phyloP scores from a whole-genome alignment of 805 yeast genomes.

The Candida rishiriensis region DNA sequence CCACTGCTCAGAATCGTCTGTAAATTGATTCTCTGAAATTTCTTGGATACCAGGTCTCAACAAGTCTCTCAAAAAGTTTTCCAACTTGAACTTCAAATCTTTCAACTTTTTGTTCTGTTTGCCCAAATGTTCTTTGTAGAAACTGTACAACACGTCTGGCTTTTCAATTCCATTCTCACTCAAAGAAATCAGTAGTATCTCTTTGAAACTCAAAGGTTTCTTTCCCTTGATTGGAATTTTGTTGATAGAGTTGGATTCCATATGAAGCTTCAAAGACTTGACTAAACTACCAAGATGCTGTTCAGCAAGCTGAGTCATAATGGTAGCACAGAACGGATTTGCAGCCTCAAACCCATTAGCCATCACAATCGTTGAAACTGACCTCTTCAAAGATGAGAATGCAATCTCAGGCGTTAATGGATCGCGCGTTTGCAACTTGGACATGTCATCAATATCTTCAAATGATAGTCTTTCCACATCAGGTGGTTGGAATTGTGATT shows the following conservation, averaged over 20 bases:
- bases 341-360: slow-evolving; percentile 87
- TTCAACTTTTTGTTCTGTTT: slow-evolving; percentile 65
- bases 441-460: slow-evolving; percentile 76
- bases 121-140: slow-evolving; percentile 65
- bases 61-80: slow-evolving; percentile 69
- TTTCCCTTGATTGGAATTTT: slow-evolving; percentile 26
- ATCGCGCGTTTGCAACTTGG: slow-evolving; percentile 70
- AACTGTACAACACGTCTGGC: slow-evolving; percentile 70
- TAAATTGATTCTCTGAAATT: slow-evolving; percentile 68
- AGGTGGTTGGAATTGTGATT: slow-evolving; percentile 68
- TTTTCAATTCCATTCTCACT: slow-evolving; percentile 83
- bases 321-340: slow-evolving; percentile 70
- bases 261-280: slow-evolving; percentile 61
- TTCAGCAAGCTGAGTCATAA: slow-evolving; percentile 80
- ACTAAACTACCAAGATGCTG: slow-evolving; percentile 73
- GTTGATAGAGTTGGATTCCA: slow-evolving; percentile 57
- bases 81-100: slow-evolving; percentile 64
- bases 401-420: slow-evolving; percentile 55
- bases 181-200: slow-evolving; percentile 56
- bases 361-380: slow-evolving; percentile 79
- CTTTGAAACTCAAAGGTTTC: slow-evolving; percentile 29
- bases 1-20: slow-evolving; percentile 90
- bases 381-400: slow-evolving; percentile 58
- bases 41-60: slow-evolving; percentile 78
- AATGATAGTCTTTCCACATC: slow-evolving; percentile 54